Evolutionary conservation across 345 rosid genomes (phyloP).

Genomic region (Lumnitzera littorea): DNA sequence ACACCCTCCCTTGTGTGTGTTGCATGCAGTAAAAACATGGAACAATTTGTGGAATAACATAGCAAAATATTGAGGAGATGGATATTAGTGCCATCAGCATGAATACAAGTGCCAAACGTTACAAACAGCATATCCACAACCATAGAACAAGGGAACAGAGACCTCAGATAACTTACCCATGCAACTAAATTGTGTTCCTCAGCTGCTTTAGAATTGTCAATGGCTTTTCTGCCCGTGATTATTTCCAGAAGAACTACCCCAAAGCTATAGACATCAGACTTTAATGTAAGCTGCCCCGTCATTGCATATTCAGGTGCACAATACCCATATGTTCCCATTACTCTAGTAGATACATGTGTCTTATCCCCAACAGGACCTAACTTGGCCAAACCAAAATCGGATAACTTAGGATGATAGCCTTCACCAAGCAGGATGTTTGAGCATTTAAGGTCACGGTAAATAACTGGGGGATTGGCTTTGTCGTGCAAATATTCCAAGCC

Average conservation of each 20-base stretch:
- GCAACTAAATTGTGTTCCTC: conserved; percentile 66
- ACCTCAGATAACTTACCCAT: conserved; percentile 40
- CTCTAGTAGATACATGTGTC: conserved; percentile 67
- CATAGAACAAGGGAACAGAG: background rate
- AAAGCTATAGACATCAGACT: conserved; percentile 57
- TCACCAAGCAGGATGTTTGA: conserved; percentile 62
- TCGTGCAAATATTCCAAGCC: conserved; percentile 70
- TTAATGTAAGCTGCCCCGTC: conserved; percentile 73
- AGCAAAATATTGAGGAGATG: too few species aligned
- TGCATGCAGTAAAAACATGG: too few species aligned
- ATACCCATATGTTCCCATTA: conserved; percentile 71
- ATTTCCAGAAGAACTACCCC: conserved; percentile 66
- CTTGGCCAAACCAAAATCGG: conserved; percentile 76
- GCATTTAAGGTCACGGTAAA: conserved; percentile 67
- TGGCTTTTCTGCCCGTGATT: conserved; percentile 64
- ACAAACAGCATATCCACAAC: background rate
- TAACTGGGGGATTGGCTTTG: conserved; percentile 63
- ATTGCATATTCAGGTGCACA: conserved; percentile 82
- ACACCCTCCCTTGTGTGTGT: too few species aligned
- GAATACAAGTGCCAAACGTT: background rate
- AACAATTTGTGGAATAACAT: too few species aligned
- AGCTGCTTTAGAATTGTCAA: conserved; percentile 41
- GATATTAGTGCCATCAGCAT: too few species aligned
- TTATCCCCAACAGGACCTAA: conserved; percentile 74
- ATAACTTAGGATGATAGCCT: conserved; percentile 55